phyloP scores from a whole-genome alignment of 306 rosid genomes.

The Acmispon strigosus region DNA sequence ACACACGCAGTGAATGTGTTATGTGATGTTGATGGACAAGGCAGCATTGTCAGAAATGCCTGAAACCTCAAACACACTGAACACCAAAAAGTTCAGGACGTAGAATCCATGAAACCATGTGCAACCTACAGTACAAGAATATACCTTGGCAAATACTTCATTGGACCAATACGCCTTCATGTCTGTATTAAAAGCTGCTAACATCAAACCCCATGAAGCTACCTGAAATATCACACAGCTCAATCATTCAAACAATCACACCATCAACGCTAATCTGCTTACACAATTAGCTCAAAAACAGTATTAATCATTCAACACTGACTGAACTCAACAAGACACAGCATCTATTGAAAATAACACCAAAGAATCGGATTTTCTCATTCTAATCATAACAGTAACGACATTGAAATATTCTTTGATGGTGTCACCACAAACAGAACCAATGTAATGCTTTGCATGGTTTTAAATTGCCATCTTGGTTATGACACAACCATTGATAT shows the following conservation, averaged over 20 bases:
- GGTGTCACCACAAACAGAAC: too few species aligned
- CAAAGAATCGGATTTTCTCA: background rate
- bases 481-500: background rate
- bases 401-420: too few species aligned
- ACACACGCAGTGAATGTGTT: conserved; percentile 21
- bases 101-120: background rate
- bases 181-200: conserved; percentile 45
- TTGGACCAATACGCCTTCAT: conserved; percentile 47
- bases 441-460: background rate
- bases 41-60: conserved; percentile 3
- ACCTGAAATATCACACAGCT: conserved; percentile 45
- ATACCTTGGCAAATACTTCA: conserved; percentile 73
- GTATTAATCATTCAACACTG: conserved; percentile 1
- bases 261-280: background rate
- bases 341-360: background rate
- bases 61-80: conserved; percentile 10
- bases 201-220: conserved; percentile 65
- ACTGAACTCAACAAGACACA: background rate
- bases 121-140: background rate
- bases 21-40: conserved; percentile 9
- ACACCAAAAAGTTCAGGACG: background rate
- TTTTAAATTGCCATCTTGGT: background rate
- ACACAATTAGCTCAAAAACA: background rate
- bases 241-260: background rate
- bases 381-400: background rate